These are phyloP conservation scores for Ascochyta lentis DNA, from an alignment of 2,329 filamentous ascomycete genomes.

Conservation along the genomic window DNA sequence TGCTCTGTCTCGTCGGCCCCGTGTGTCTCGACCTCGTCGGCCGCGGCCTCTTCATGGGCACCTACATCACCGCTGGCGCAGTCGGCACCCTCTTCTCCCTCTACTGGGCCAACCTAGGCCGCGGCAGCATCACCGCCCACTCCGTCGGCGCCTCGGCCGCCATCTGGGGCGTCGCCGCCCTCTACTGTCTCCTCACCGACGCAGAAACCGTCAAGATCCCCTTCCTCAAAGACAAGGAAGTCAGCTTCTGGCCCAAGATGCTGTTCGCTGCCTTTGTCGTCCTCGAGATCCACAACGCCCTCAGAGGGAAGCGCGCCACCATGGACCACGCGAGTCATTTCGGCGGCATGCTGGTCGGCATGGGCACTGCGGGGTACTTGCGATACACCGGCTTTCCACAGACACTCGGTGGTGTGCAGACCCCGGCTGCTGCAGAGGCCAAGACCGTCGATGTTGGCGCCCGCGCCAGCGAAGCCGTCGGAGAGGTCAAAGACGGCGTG, in stretches of 20 bases:
- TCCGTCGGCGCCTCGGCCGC: constrained; percentile 44
- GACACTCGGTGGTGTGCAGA: constrained; percentile 23
- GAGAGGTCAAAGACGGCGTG: constrained; percentile 47
- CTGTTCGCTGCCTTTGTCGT: constrained; percentile 36
- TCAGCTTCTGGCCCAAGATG: constrained; percentile 41
- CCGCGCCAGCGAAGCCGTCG: constrained; percentile 29
- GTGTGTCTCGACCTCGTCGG: constrained; percentile 45
- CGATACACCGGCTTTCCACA: constrained; percentile 33
- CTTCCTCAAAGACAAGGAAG: constrained; percentile 34
- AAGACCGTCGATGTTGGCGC: constrained; percentile 36
- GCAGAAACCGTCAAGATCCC: constrained; percentile 42
- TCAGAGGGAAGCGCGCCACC: constrained; percentile 13
- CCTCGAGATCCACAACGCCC: constrained; percentile 32
- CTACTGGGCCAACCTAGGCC: constrained; percentile 45
- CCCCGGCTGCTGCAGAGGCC: constrained; percentile 14
- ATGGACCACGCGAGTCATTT: constrained; percentile 49
- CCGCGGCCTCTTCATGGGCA: constrained; percentile 44
- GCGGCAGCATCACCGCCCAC: constrained; percentile 36
- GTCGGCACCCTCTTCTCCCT: constrained; percentile 39
- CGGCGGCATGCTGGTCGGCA: constrained; percentile 40
- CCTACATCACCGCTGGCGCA: constrained; percentile 45
- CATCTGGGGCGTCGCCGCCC: constrained; percentile 40
- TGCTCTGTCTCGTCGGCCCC: constrained; percentile 71
- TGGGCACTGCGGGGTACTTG: constrained; percentile 36
- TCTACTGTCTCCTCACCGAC: constrained; percentile 43